Conservation (phyloP, 208 protist species). For the Angomonas deanei region DNA sequence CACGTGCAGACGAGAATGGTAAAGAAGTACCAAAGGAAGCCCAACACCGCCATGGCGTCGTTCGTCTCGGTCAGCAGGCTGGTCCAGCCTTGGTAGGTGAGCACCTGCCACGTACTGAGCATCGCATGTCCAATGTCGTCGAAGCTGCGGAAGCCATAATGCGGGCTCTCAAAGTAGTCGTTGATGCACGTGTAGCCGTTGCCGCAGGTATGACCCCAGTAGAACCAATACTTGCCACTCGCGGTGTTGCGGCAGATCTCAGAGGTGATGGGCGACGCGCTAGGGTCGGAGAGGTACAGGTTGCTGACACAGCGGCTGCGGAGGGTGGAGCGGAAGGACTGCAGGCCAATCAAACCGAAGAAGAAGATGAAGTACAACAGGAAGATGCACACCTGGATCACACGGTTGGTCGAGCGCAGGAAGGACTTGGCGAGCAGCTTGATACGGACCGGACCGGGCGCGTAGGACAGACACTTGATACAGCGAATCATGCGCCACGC, state of each 20-base stretch:
- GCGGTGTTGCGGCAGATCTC: constrained; percentile 56
- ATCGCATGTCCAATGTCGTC: constrained; percentile 87
- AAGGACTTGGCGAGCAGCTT: constrained; percentile 87
- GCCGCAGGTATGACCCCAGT: constrained; percentile 65
- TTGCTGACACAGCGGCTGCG: constrained; percentile 75
- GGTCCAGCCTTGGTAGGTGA: constrained; percentile 90
- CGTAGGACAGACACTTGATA: constrained; percentile 76
- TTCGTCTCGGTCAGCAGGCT: constrained; percentile 75
- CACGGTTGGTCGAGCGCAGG: constrained; percentile 67
- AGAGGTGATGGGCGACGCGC: constrained; percentile 30
- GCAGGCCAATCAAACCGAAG: constrained; percentile 81
- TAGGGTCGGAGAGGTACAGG: constrained; percentile 12
- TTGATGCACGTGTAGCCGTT: constrained; percentile 41
- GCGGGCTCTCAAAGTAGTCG: constrained; percentile 62
- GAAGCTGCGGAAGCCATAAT: constrained; percentile 85
- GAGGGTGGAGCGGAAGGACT: constrained; percentile 77
- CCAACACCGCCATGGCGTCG: constrained; percentile 51
- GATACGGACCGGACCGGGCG: constrained; percentile 64
- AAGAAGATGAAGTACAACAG: constrained; percentile 85
- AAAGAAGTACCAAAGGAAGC: constrained; percentile 81
- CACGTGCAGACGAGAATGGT: constrained; percentile 81
- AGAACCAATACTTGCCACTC: constrained; percentile 59
- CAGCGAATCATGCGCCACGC: constrained; percentile 80
- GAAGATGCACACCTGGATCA: constrained; percentile 65
- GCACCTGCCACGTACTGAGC: constrained; percentile 84